Evolutionary conservation across 2,329 filamentous ascomycete genomes (phyloP), one percentile per base, ranked within the genome.

Genomic region (Trichoderma oligosporum): DNA sequence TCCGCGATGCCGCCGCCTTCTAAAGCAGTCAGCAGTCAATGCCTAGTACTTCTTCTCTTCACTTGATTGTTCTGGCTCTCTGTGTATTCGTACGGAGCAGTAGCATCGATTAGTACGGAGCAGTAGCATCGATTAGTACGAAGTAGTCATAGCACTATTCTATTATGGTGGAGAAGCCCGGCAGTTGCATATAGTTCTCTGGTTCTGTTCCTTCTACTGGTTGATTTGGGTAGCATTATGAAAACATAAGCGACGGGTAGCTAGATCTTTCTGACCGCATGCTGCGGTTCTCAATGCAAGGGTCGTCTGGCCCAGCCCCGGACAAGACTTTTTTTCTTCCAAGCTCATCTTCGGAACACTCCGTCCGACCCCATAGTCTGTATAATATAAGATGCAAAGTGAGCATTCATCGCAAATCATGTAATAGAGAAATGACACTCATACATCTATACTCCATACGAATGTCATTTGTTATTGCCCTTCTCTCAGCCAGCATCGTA

Each of bases 111-210:
- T n/a, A n/a, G n/a, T n/a, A n/a, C n/a, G n/a, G n/a, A n/a, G n/a
- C n/a, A n/a, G n/a, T n/a, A n/a, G n/a, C n/a, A n/a, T n/a, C n/a
- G n/a, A n/a, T n/a, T n/a, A n/a, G n/a, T n/a, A n/a, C n/a, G n/a
- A n/a, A n/a, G n/a, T n/a, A n/a, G n/a, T n/a, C n/a, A n/a, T n/a
- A n/a, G n/a, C n/a, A n/a, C n/a, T n/a, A n/a, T n/a, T n/a, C n/a
- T n/a, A n/a, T n/a, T n/a, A n/a, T 46, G 38, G 51, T 55, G 51
- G 51, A 55, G 51, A 36, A 35, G 22, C 18, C 51, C 51, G 51
- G 51, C 51, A 38, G 31, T 55, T 45, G 41, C 51, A 45, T 51
- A 29, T 16, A 12, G n/a, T 31, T 46, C 16, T n/a, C 9, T 31
- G 6, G 24, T 52, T 27, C 27, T 35, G 35, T 52, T 36, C 51